A percentile compares a stretch with the other conserved stretches of the same genome.
These are phyloP conservation scores for Beauveria scarabaeidicola DNA, from an alignment of 2,329 filamentous ascomycete genomes.

Conservation along the genomic window DNA sequence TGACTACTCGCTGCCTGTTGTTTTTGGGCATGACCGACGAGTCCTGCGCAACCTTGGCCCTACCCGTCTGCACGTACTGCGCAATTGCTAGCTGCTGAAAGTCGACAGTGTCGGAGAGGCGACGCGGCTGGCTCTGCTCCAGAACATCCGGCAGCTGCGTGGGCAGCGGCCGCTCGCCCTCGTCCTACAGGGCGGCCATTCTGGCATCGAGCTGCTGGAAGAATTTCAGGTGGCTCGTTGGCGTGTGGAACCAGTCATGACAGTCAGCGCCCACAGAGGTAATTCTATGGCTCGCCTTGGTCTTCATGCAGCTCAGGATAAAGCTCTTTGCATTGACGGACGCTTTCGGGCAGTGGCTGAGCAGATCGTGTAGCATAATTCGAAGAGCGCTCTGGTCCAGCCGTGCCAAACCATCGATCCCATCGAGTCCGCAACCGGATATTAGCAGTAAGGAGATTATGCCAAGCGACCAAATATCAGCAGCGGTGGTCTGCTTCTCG, in stretches of 20 bases:
- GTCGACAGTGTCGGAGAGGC: not conserved
- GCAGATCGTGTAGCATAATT: slow-evolving; percentile 14
- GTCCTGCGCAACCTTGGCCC: not conserved
- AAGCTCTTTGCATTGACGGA: slow-evolving; percentile 23
- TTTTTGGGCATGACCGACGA: not conserved
- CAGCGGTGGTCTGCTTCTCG: slow-evolving; percentile 25
- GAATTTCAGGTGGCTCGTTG: slow-evolving; percentile 22
- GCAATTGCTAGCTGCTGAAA: not conserved
- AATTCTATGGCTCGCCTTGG: slow-evolving; percentile 19
- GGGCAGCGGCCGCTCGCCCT: slow-evolving; percentile 25
- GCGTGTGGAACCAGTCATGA: slow-evolving; percentile 28
- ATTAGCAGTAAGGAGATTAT: slow-evolving; percentile 33
- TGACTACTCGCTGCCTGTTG: not conserved
- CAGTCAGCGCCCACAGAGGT: slow-evolving; percentile 20
- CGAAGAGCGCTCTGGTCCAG: slow-evolving; percentile 21
- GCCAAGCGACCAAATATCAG: slow-evolving; percentile 47
- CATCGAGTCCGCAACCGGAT: slow-evolving; percentile 15
- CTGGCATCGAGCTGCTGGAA: slow-evolving; percentile 25
- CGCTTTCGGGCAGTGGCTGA: slow-evolving; percentile 6
- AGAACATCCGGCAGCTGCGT: slow-evolving; percentile 22
- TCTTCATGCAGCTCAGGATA: slow-evolving; percentile 24
- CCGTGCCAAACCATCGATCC: slow-evolving; percentile 20
- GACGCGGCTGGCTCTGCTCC: not conserved
- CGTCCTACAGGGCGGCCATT: slow-evolving; percentile 20
- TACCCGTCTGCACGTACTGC: not conserved